phyloP scores from a whole-genome alignment of 2,329 filamentous ascomycete genomes.

The Leptographium galeiforme region DNA sequence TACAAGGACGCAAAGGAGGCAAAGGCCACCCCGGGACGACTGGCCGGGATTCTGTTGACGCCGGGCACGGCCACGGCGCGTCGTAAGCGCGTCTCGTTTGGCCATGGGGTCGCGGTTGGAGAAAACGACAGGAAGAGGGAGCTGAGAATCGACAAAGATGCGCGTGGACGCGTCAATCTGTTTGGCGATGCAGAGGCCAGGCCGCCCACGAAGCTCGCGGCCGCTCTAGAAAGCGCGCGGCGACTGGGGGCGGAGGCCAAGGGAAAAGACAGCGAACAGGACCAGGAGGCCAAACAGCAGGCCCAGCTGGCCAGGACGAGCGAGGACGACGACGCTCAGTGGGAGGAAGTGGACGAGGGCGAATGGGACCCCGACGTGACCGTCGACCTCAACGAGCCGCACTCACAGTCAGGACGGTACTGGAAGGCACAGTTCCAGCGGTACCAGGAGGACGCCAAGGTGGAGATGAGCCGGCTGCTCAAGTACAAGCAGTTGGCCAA shows the following conservation, averaged over 20 bases:
- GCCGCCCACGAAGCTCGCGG: constrained; percentile 30
- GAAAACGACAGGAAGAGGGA: constrained; percentile 15
- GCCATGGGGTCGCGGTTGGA: constrained; percentile 36
- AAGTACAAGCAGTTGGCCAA: constrained; percentile 70
- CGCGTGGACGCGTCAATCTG: constrained; percentile 7
- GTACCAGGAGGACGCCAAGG: constrained; percentile 59
- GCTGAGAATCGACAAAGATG: constrained; percentile 11
- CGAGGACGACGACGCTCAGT: constrained; percentile 27
- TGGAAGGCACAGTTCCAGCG: constrained; percentile 69
- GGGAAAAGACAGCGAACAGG: background rate
- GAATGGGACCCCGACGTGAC: constrained; percentile 46
- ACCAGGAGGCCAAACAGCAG: constrained; percentile 13
- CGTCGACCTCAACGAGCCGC: constrained; percentile 57
- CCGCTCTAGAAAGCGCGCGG: constrained; percentile 29
- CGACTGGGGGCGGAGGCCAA: constrained; percentile 10
- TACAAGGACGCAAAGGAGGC: constrained; percentile 9
- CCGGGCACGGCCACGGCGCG: constrained; percentile 47
- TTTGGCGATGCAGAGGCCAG: constrained; percentile 8
- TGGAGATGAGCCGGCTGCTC: constrained; percentile 64
- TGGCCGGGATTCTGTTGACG: constrained; percentile 47
- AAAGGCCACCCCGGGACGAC: constrained; percentile 13
- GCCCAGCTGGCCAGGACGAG: background rate
- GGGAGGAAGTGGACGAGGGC: constrained; percentile 36
- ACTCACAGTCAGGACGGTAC: constrained; percentile 62
- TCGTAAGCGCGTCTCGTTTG: constrained; percentile 54